These are phyloP conservation scores for Wickerhamiella pararugosa DNA, from an alignment of 1,139 yeast genomes.

Conservation along the genomic window DNA sequence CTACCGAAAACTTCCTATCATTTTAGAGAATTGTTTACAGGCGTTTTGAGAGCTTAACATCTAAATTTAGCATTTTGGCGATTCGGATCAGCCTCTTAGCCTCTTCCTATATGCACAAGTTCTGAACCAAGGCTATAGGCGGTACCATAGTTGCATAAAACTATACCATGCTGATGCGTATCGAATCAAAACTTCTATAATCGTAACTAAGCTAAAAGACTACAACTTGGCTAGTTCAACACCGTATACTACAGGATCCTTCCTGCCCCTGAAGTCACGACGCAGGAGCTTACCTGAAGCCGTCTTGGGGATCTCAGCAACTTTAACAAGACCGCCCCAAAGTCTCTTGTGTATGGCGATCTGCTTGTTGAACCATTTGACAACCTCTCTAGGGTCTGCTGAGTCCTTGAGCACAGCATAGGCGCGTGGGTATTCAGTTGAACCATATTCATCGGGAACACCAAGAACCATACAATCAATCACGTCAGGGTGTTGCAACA, in stretches of 20 bases:
- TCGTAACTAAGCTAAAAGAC: not conserved
- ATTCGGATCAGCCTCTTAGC: no score
- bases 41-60: no score
- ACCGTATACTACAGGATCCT: constrained; percentile 1
- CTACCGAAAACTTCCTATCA: no score
- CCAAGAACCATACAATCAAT: constrained; percentile 25
- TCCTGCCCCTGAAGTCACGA: constrained; percentile 12
- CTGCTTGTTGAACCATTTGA: constrained; percentile 21
- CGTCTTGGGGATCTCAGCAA: constrained; percentile 24
- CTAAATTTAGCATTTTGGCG: no score
- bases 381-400: constrained; percentile 15
- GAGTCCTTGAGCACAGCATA: constrained; percentile 19
- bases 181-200: not conserved
- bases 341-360: constrained; percentile 26
- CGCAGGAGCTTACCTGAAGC: constrained; percentile 27
- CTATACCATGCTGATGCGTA: no score
- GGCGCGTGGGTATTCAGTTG: constrained; percentile 26
- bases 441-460: constrained; percentile 18
- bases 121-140: no score
- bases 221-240: constrained; percentile 2
- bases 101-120: no score
- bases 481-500: constrained; percentile 31
- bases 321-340: constrained; percentile 25
- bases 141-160: no score
- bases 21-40: no score